Conservation (phyloP, 495 filamentous ascomycete genomes). For the Gamarada debralockiae region DNA sequence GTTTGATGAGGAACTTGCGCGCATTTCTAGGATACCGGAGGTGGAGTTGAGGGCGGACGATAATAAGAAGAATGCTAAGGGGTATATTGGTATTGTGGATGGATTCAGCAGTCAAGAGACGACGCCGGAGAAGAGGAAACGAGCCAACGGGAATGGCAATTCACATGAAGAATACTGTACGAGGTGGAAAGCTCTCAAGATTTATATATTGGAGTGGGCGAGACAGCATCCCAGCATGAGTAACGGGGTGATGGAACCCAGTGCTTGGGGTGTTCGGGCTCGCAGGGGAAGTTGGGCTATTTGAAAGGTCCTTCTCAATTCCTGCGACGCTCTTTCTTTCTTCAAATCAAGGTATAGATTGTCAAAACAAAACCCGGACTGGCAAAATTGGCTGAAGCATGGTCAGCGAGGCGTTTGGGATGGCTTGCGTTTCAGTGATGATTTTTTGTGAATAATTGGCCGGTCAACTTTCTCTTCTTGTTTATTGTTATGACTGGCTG, state of each 20-base stretch:
- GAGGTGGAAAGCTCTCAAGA: slow-evolving; percentile 75
- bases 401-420: too few species aligned
- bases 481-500: too few species aligned
- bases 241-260: slow-evolving; percentile 44
- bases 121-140: not conserved
- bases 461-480: too few species aligned
- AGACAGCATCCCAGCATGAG: slow-evolving; percentile 66
- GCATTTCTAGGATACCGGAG: slow-evolving; percentile 65
- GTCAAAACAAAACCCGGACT: too few species aligned
- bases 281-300: slow-evolving; percentile 83
- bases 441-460: too few species aligned
- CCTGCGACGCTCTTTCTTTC: too few species aligned
- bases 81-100: slow-evolving; percentile 58
- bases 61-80: slow-evolving; percentile 53
- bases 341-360: too few species aligned
- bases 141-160: slow-evolving; percentile 30
- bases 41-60: slow-evolving; percentile 71
- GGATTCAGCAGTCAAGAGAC: slow-evolving; percentile 14
- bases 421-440: too few species aligned
- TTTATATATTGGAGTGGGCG: slow-evolving; percentile 84
- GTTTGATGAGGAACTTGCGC: slow-evolving; percentile 78
- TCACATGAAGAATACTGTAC: slow-evolving; percentile 41
- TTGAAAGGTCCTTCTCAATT: slow-evolving; percentile 27
- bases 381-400: too few species aligned
- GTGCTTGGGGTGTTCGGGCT: slow-evolving; percentile 68